These are phyloP conservation scores for Geotrichum carabidarum DNA, from an alignment of 1,139 yeast species.

Conservation along the genomic window DNA sequence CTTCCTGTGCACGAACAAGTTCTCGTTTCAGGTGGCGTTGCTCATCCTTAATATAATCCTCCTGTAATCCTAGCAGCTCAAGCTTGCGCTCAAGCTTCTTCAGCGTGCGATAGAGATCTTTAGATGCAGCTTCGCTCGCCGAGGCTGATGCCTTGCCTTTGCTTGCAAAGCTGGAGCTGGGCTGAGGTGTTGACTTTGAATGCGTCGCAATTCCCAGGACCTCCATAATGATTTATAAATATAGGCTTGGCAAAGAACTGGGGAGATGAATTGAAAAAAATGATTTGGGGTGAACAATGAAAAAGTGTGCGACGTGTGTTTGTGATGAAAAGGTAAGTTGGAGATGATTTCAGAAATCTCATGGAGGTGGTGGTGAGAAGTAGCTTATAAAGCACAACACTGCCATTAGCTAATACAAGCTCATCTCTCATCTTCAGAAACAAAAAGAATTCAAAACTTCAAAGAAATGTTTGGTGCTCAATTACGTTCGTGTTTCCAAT, in stretches of 20 bases:
- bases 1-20: conserved; percentile 94
- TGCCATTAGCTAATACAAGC: too few relatives aligned
- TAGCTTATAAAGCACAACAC: too few relatives aligned
- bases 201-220: conserved; percentile 51
- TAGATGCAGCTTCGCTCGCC: conserved; percentile 13
- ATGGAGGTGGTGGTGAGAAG: too few relatives aligned
- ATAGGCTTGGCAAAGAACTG: too few relatives aligned
- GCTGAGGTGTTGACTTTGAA: conserved; percentile 27
- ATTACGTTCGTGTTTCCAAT: background rate
- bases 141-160: conserved; percentile 8
- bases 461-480: too few relatives aligned
- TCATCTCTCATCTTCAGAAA: too few relatives aligned
- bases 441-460: too few relatives aligned
- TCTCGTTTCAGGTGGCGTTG: conserved; percentile 94
- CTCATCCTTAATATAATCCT: conserved; percentile 95
- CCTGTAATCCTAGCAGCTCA: conserved; percentile 78
- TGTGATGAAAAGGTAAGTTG: too few relatives aligned
- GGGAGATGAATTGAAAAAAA: too few relatives aligned
- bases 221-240: conserved; percentile 42
- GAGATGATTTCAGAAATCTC: too few relatives aligned
- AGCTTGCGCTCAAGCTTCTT: conserved; percentile 86
- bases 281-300: background rate
- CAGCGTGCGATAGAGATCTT: conserved; percentile 73
- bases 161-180: background rate
- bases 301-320: background rate